Evolutionary conservation across 495 filamentous ascomycete genomes (phyloP), one percentile per base, ranked within the genome.

Genomic region (Penicillium psychrofluorescens): DNA sequence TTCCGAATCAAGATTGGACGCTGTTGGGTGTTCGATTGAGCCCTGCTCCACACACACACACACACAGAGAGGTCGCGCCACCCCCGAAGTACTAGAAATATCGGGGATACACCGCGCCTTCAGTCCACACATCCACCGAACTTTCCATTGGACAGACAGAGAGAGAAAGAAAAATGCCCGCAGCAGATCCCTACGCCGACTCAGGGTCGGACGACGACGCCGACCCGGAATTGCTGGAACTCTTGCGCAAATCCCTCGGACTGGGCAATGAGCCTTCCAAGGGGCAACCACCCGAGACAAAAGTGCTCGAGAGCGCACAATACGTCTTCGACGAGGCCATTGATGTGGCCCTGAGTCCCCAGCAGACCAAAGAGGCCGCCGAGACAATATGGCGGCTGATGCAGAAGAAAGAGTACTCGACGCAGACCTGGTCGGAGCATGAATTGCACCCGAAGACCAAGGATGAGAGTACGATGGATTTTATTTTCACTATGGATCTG

Each of bases 401-500:
- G 86, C 78, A 88, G 61, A 71, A 83, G 64, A 90, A 88, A 49
- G 62, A 72, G 12, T 98, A 92, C 67, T 90, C 85, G 7, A 86
- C 86, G 0, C 79, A 81, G 42, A 84, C 77, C 6, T 98, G 92
- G 92, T 81, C 86, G 7, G 70, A 81, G 44, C 91, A 95, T 63
- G 87, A 91, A 50, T 67, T 97, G n/a, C 92, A 98, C 55, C 92
- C 92, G 9, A 80, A 89, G 50, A 48, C 76, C 9, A 86, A 85
- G 45, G 78, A 92, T 54, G 82, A 86, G 53, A 77, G 65, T 32
- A 86, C 86, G 0, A 79, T 95, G 9, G 80, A 88, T 48, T 96
- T 97, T 56, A 89, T 98, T 38, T 96, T 98, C 61, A 85, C 85
- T 11, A 94, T 97, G 88, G 92, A 98, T 58, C 61, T 98, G 11